Conservation (phyloP, 2,329 filamentous ascomycete genomes). For the Karstenula rhodostoma region DNA sequence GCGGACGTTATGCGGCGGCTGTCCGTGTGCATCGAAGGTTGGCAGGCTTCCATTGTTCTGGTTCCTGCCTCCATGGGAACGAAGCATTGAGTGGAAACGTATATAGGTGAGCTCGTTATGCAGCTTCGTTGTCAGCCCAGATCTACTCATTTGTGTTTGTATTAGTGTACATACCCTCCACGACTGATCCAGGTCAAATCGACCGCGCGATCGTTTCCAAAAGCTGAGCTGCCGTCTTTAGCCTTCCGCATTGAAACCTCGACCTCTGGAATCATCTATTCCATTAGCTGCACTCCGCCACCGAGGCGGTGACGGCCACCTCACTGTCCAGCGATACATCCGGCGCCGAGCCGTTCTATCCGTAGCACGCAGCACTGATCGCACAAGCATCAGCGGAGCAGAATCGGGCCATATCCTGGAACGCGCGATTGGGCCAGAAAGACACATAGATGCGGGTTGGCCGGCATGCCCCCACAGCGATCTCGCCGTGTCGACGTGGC, state of each 20-base stretch:
- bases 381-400: background rate
- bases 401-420: background rate
- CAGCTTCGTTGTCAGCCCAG: background rate
- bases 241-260: background rate
- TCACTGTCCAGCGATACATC: background rate
- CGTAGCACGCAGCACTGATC: constrained; percentile 11
- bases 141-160: background rate
- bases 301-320: background rate
- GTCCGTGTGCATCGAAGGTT: background rate
- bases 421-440: background rate
- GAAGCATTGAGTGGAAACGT: no score
- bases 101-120: no score
- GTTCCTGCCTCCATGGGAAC: no score
- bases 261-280: background rate
- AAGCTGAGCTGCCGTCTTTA: background rate
- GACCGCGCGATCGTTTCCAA: background rate
- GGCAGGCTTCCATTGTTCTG: background rate
- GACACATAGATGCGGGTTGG: background rate
- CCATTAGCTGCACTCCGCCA: background rate
- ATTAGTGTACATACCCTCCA: background rate
- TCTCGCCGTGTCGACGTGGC: constrained; percentile 2
- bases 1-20: background rate
- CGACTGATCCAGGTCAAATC: background rate
- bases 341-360: constrained; percentile 3
- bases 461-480: background rate